Evolutionary conservation across 371 early-diverging fungal genomes (phyloP), one percentile per base, ranked within the genome.

Genomic region (Apophysomyces sp.): DNA sequence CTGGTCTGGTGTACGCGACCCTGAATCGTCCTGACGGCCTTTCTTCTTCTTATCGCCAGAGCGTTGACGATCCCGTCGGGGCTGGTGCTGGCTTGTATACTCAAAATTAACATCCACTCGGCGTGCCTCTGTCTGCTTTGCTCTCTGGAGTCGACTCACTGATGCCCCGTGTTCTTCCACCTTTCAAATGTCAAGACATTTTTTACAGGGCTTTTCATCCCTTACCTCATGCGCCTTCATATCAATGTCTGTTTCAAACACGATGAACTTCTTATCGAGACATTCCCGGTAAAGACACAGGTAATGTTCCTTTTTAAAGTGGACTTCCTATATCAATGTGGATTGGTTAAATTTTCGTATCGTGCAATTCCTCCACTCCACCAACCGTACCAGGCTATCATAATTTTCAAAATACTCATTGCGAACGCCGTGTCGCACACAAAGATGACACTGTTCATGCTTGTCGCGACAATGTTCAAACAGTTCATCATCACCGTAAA

Each of bases 361-460:
- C n/a, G n/a, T n/a, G n/a, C n/a, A n/a, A n/a, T n/a, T n/a, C n/a
- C n/a, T n/a, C n/a, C n/a, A n/a, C n/a, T n/a, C n/a, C n/a, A n/a
- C n/a, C n/a, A n/a, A n/a, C 67, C 82, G 66, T 84, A 90, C 95
- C 66, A 98, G 69, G 12, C 78, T 74, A n/a, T 76, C 57, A 63
- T 96, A 97, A 71, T 97, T 88, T 52, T 71, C 69, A 69, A 88
- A 97, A 72, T 97, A 97, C 54, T 89, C 88, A 68, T 96, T 88
- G n/a, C 89, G 83, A 18, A 88, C 80, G 3, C 92, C 92, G 40
- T 64, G 67, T 55, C 89, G 74, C 9, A 86, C 81, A 66, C 98
- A 98, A 24, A 97, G 71, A 66, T 92, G 91, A 62, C 98, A 98
- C 70, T 94, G 90, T 70, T 98, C 98, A 75, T 98, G 98, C 57